Base-by-base conservation (phyloP, 140 eudicot species). In the Ambrosia hybrid region DNA sequence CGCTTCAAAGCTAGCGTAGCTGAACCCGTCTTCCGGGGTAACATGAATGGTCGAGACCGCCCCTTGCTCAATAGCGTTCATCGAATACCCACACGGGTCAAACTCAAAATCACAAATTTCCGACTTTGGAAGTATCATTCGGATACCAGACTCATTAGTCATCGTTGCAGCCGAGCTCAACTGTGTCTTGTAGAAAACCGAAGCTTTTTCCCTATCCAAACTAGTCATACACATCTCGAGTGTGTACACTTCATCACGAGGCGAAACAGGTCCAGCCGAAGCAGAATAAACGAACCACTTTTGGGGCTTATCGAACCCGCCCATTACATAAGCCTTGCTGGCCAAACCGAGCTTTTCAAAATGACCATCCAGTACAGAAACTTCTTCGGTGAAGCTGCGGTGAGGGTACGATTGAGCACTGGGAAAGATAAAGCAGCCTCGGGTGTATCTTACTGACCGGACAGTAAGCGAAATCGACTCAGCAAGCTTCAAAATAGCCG, bases 71-170 rank as follows among this genome's bases (percentile, higher is more conserved):
- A 92, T 84, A 0, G 93, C 85, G 30, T 92, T 92, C 98, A 92
- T 92, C 11, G 98, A 92, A 73, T 92, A 92, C 21, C 98, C 98
- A 73, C 98, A 92, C 1, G 98, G 98, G 7, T 92, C 98, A 49
- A 92, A 92, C 65, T 92, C 96, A 41, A 92, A 92, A 55, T 89
- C 98, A 43, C 98, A 87, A 9, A 92, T 92, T 4, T 86, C 55
- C 0, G 98, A 92, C 0, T 89, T 36, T 0, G 98, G 98, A 21
- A 92, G 89, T 15, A 92, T 89, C 58, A 68, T 79, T 45, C 88
- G 78, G 11, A 92, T 89, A 17, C 98, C 96, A n/a, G 98, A 92
- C 1, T 39, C 70, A 2, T 77, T 64, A 9, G 98, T 92, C 98
- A 92, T 89, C 9, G 72, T 17, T n/a, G 73, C 68, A 14, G 98